These are phyloP conservation scores for Phytophthora citricola DNA, from an alignment of 352 stramenopile genomes.

Conservation along the genomic window DNA sequence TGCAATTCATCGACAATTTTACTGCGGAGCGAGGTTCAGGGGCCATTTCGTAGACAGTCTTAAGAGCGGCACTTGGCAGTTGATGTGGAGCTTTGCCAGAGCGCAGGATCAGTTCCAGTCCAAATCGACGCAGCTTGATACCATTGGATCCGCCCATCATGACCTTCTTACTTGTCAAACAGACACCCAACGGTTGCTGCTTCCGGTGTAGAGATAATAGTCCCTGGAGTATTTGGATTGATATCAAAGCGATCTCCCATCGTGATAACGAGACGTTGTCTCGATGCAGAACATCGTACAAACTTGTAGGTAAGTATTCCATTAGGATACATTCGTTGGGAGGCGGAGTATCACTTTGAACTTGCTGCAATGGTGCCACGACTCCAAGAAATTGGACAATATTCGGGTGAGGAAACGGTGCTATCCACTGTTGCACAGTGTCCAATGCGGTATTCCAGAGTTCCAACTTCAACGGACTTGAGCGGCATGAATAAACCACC, in stretches of 20 bases:
- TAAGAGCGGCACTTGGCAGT: constrained; percentile 22
- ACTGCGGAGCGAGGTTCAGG: not conserved
- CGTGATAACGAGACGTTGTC: constrained; percentile 46
- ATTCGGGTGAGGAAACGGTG: constrained; percentile 51
- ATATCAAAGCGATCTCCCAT: constrained; percentile 55
- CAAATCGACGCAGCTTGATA: constrained; percentile 67
- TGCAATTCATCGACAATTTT: constrained; percentile 3
- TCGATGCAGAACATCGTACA: constrained; percentile 65
- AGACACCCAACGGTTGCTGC: constrained; percentile 46
- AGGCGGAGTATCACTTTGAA: constrained; percentile 1
- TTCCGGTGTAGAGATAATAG: constrained; percentile 55
- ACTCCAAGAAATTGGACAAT: constrained; percentile 56
- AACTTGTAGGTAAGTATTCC: constrained; percentile 49
- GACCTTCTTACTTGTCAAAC: constrained; percentile 75
- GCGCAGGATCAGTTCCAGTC: constrained; percentile 44
- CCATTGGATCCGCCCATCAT: constrained; percentile 47
- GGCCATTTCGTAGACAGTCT: constrained; percentile 39
- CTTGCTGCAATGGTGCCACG: constrained; percentile 14
- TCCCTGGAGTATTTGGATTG: constrained; percentile 44
- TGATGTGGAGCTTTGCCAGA: constrained; percentile 31
- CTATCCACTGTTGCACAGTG: constrained; percentile 36
- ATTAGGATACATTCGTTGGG: constrained; percentile 43
- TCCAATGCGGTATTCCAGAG: constrained; percentile 44
- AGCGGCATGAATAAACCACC: constrained; percentile 46
- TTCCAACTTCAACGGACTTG: constrained; percentile 36